Evolutionary conservation across 345 rosid species (phyloP), one percentile per base, ranked within the genome.

Genomic region (Hypericum perforatum): DNA sequence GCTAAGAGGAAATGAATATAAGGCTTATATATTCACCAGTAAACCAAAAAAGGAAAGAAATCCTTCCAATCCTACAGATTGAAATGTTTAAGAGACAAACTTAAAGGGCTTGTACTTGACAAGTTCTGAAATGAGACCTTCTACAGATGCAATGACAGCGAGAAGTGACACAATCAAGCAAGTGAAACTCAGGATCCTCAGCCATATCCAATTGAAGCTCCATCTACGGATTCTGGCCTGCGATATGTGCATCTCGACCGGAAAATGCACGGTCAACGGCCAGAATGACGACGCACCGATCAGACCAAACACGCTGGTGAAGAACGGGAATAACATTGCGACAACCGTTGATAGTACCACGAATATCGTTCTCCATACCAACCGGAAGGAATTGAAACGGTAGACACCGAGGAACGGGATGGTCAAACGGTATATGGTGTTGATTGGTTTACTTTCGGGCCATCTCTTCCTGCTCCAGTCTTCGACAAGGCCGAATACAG

Each of bases 251-350:
- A 46, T 46, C 50, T 46, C 50, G 22, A 14, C 22, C 29, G 50
- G 50, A 32, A 46, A 46, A 13, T 46, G 22, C 6, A 46, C 7
- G 9, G 50, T 15, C 8, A 46, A 14, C 22, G 50, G 50, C 50
- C 50, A 46, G 9, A 46, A 46, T 1, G 22, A 16, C 32, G 22
- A 13, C 8, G 50, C 50, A 5, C 50, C 50, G 22, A 46, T 16
- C 50, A 46, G 14, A 8, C 50, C 50, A 6, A 46, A 10, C 29
- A 46, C 50, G 29, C 50, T 46, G 50, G 15, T 46, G 50, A 46
- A 46, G 50, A 12, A 46, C 16, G 50, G 50, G 50, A 46, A 14
- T 7, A 46, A 9, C 50, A 46, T 46, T 32, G 29, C 50, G 6
- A 46, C 50, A 4, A 46, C 50, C 6, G 29, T 13, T 0, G 50